Evolutionary conservation across 345 rosid genomes (phyloP).

Genomic region (Arabis hirsuta): DNA sequence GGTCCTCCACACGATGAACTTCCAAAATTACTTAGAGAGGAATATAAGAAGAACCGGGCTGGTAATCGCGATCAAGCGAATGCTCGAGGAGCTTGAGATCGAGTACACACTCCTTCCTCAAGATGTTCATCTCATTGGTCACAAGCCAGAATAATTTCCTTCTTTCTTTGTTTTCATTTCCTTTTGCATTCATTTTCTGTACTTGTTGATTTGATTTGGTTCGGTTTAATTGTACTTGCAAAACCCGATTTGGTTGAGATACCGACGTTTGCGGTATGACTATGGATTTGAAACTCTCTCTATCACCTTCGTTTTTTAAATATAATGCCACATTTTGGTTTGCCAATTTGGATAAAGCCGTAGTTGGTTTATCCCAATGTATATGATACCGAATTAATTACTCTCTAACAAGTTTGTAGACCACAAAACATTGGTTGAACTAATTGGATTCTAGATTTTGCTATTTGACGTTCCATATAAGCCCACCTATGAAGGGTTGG

Average conservation of each 20-base stretch:
- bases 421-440: background rate
- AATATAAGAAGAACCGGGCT: slow-evolving; percentile 57
- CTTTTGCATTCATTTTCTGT: background rate
- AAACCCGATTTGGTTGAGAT: background rate
- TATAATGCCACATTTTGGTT: background rate
- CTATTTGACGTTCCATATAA: no score
- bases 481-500: no score
- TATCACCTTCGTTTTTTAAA: background rate
- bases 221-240: background rate
- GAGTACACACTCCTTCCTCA: slow-evolving; percentile 57
- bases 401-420: background rate
- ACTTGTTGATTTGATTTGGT: background rate
- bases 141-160: background rate
- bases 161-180: no score
- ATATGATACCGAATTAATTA: no score
- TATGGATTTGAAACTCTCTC: background rate
- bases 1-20: slow-evolving; percentile 56
- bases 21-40: slow-evolving; percentile 61
- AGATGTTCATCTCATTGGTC: slow-evolving; percentile 46
- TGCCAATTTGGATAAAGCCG: background rate
- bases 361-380: background rate
- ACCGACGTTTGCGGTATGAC: background rate
- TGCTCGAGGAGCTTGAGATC: slow-evolving; percentile 57
- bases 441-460: slow-evolving; percentile 9
- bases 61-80: slow-evolving; percentile 50